Evolutionary conservation across 768 basidiomycete species (phyloP), one percentile per base, ranked within the genome.

Genomic region (Leucocoprinus leucothites): DNA sequence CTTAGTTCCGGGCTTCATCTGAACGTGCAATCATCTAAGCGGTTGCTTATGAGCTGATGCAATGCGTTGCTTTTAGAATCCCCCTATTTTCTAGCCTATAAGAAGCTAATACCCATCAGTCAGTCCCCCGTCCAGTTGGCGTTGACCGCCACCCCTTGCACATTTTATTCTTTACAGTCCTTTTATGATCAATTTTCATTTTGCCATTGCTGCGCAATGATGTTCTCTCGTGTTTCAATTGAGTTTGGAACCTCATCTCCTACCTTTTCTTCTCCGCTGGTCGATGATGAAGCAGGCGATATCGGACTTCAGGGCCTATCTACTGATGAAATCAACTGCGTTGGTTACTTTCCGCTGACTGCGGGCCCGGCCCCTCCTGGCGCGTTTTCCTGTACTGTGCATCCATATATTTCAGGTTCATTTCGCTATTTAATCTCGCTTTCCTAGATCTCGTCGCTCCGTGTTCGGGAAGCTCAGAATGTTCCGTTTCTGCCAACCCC

Each of bases 191-290:
- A 19, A 48, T 22, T 18, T 48, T 25, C 14, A 3, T 41, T 24
- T 16, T 1, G 34, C 43, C 50, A 18, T 47, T 28, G 40, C 40
- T 28, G 51, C 22, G 38, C 51, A 34, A 47, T 40, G 43, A 40
- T 51, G 9, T 46, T 56, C 31, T 40, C 59, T 21, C 48, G 57
- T 40, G 43, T 54, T 19, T 57, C 57, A 3, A 26, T 52, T 6
- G 26, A 51, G 41, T 56, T 60, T 57, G 50, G 48, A 31, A 50
- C 28, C 21, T 35, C 24, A 2, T 34, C 26, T 43, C 48, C 51
- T 46, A 46, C 34, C 31, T 43, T 24, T 19, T 42, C 48, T 4
- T 25, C 47, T 31, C 50, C 42, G 26, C 48, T 38, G 31, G 35
- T 40, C 22, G 40, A 46, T 44, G 47, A 11, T 53, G 35, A 57